Percentiles rank a stretch among this genome's conserved stretches.
Conservation (phyloP, 768 basidiomycete genomes). For the Mycena amicta region DNA sequence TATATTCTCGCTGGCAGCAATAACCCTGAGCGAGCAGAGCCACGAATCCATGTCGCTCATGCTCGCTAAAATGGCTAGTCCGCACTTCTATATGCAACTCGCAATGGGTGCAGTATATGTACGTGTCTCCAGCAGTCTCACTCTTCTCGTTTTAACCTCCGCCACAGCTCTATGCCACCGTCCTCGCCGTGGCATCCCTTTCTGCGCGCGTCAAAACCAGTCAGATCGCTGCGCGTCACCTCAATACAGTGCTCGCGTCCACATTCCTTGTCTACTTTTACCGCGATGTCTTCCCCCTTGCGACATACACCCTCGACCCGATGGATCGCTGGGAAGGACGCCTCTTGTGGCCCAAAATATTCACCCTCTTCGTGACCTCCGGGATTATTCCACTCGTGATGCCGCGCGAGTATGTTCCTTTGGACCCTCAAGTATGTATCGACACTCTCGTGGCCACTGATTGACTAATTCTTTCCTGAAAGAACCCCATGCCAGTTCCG, state of each 20-base stretch:
- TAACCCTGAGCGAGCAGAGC: constrained; percentile 3
- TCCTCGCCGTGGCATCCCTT: constrained; percentile 44
- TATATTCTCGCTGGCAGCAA: constrained; percentile 7
- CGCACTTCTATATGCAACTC: constrained; percentile 19
- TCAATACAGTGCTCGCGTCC: constrained; percentile 47
- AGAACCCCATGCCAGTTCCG: constrained; percentile 25
- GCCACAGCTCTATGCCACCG: constrained; percentile 37
- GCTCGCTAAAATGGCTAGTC: constrained; percentile 17
- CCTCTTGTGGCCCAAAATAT: constrained; percentile 55
- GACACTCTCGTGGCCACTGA: not conserved
- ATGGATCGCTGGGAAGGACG: constrained; percentile 49
- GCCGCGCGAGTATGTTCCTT: constrained; percentile 59
- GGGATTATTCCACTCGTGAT: constrained; percentile 53
- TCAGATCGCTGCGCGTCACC: constrained; percentile 41
- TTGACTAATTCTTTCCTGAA: constrained; percentile 23
- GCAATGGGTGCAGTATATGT: constrained; percentile 31
- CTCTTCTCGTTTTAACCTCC: not conserved
- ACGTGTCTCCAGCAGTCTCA: not conserved
- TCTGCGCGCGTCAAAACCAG: constrained; percentile 37
- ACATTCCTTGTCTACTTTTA: constrained; percentile 53
- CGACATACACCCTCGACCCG: constrained; percentile 50
- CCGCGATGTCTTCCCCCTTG: constrained; percentile 61
- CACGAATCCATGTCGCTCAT: constrained; percentile 6
- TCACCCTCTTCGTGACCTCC: constrained; percentile 45
- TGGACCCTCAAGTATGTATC: constrained; percentile 46